phyloP scores from a whole-genome alignment of 345 rosid genomes.

The Brassica rapa region DNA sequence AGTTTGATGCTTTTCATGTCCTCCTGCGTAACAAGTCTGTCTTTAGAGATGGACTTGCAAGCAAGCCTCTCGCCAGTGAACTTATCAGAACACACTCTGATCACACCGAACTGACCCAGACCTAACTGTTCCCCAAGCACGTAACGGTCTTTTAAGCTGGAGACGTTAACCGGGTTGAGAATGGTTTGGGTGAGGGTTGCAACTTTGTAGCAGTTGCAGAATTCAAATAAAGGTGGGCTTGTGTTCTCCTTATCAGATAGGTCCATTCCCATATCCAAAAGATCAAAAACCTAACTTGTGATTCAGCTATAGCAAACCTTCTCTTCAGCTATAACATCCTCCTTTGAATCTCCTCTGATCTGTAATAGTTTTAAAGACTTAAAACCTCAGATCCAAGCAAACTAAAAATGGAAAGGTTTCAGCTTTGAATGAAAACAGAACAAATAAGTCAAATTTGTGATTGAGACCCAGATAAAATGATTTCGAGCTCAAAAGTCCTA shows the following conservation, averaged over 20 bases:
- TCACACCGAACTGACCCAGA: slow-evolving; percentile 79
- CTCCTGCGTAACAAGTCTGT: slow-evolving; percentile 49
- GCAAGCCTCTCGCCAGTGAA: slow-evolving; percentile 61
- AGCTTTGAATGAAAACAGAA: slow-evolving; percentile 6
- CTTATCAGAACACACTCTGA: slow-evolving; percentile 67
- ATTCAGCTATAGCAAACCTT: slow-evolving; percentile 15
- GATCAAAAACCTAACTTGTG: slow-evolving; percentile 8
- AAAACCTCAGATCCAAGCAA: slow-evolving; percentile 20
- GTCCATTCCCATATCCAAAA: slow-evolving; percentile 55
- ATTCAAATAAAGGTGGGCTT: slow-evolving; percentile 39
- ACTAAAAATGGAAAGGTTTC: slow-evolving; percentile 20
- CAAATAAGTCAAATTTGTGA: slow-evolving; percentile 13
- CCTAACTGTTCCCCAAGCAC: slow-evolving; percentile 72
- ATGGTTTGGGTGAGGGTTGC: slow-evolving; percentile 52
- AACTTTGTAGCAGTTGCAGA: slow-evolving; percentile 53
- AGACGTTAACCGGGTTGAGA: slow-evolving; percentile 51
- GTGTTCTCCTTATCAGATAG: slow-evolving; percentile 34
- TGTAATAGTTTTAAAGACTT: slow-evolving; percentile 24
- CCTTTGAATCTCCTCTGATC: slow-evolving; percentile 30
- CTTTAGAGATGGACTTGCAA: slow-evolving; percentile 67
- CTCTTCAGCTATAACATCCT: slow-evolving; percentile 27
- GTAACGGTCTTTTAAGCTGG: slow-evolving; percentile 67
- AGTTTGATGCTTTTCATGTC: slow-evolving; percentile 55
- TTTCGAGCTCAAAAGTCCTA: not conserved
- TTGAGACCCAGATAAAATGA: not conserved